phyloP scores from a whole-genome alignment of 177 flowering plant species.

The Telopea speciosissima region DNA sequence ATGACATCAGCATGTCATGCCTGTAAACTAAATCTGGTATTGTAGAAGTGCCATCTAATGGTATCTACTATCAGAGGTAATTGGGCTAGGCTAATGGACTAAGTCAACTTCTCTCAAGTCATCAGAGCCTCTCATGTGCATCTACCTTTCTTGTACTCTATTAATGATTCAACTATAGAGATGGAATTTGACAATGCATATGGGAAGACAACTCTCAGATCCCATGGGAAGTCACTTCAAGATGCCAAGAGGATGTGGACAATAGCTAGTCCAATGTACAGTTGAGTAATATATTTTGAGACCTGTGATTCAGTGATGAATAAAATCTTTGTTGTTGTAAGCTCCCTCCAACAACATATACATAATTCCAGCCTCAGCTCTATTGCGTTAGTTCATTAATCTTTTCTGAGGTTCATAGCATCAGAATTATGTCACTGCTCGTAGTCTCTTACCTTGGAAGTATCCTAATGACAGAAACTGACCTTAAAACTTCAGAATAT shows the following conservation, averaged over 20 bases:
- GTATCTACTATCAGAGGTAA: slow-evolving; percentile 34
- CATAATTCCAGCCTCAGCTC: slow-evolving; percentile 3
- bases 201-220: not conserved
- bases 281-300: slow-evolving; percentile 12
- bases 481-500: too few species aligned
- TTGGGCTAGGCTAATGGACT: slow-evolving; percentile 5
- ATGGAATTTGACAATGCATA: slow-evolving; percentile 23
- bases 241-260: slow-evolving; percentile 2
- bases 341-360: not conserved
- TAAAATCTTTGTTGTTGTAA: slow-evolving; percentile 7
- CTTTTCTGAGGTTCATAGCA: not conserved
- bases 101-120: slow-evolving; percentile 7
- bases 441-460: too few species aligned
- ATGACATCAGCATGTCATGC: slow-evolving; percentile 37
- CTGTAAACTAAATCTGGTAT: slow-evolving; percentile 50
- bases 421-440: too few species aligned
- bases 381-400: not conserved
- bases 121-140: not conserved
- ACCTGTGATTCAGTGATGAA: slow-evolving; percentile 13
- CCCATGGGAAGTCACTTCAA: not conserved
- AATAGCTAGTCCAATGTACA: slow-evolving; percentile 16
- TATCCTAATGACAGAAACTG: too few species aligned
- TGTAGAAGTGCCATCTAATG: slow-evolving; percentile 29
- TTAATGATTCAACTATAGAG: not conserved
- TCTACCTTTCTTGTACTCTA: slow-evolving; percentile 5